Conservation (phyloP, 1,284 basidiomycete species). For the Leccinum subspadiceum region DNA sequence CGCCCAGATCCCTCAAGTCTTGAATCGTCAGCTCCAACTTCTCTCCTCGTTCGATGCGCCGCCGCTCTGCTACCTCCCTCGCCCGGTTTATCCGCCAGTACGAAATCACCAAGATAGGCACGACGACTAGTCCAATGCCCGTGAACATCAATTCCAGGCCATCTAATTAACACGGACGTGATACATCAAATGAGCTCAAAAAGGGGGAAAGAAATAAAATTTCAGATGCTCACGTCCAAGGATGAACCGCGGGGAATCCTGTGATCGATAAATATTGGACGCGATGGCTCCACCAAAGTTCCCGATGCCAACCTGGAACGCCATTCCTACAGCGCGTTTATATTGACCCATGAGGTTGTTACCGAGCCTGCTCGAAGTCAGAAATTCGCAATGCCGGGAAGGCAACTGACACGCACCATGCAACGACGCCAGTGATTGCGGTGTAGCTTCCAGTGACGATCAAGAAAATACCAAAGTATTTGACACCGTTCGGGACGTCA, state of each 20-base stretch:
- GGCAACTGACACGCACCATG: slow-evolving; percentile 47
- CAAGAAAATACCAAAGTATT: slow-evolving; percentile 70
- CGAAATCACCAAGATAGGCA: slow-evolving; percentile 47
- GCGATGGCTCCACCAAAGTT: slow-evolving; percentile 39
- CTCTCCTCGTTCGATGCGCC: slow-evolving; percentile 34
- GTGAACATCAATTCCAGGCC: slow-evolving; percentile 68
- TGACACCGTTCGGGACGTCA: slow-evolving; percentile 39
- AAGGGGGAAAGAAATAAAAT: neutral
- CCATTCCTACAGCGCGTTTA: slow-evolving; percentile 48
- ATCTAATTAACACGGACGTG: slow-evolving; percentile 38
- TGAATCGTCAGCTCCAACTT: slow-evolving; percentile 14
- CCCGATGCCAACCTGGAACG: slow-evolving; percentile 44
- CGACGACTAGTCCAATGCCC: slow-evolving; percentile 54
- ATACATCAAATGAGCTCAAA: neutral
- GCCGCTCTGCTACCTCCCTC: slow-evolving; percentile 38
- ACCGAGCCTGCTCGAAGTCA: slow-evolving; percentile 35
- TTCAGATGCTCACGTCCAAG: slow-evolving; percentile 44
- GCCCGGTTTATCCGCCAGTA: slow-evolving; percentile 57
- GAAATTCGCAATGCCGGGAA: neutral
- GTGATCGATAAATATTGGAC: slow-evolving; percentile 57
- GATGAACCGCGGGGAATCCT: slow-evolving; percentile 57
- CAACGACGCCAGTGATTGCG: slow-evolving; percentile 59
- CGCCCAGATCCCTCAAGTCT: slow-evolving; percentile 46
- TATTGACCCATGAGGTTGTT: slow-evolving; percentile 50
- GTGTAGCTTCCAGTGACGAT: slow-evolving; percentile 60